A percentile compares a stretch with the other conserved stretches of the same genome.
Evolutionary conservation across 73 alveolate species (phyloP).

Genomic region (Tetrahymena elliotti): DNA sequence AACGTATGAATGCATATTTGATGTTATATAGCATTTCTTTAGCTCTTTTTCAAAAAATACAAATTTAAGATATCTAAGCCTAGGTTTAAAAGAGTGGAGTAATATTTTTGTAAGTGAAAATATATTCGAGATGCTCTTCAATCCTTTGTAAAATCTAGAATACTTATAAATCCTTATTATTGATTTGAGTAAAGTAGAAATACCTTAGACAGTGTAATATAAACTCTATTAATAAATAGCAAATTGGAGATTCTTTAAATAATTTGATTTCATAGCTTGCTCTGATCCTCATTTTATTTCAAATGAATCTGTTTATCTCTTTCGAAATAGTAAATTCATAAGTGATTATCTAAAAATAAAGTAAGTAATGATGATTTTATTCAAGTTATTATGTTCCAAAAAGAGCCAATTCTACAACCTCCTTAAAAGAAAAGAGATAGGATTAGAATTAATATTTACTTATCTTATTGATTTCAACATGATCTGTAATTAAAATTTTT

Average conservation of each 20-base stretch:
- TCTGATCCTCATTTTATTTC: not conserved
- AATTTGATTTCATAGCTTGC: not conserved
- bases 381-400: not conserved
- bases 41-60: not conserved
- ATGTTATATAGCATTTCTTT: not conserved
- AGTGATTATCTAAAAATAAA: not conserved
- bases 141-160: not conserved
- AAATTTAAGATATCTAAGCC: not conserved
- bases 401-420: not conserved
- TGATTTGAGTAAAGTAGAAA: not conserved
- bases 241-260: not conserved
- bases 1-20: not conserved
- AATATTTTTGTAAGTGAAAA: not conserved
- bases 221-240: not conserved
- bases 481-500: not conserved
- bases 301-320: not conserved
- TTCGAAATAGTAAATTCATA: not conserved
- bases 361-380: not conserved
- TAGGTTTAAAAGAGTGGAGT: not conserved
- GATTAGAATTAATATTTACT: not conserved
- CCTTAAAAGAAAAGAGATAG: not conserved
- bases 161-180: not conserved
- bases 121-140: not conserved
- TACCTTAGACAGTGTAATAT: not conserved
- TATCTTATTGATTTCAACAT: not conserved